Base-by-base conservation (phyloP, 768 basidiomycete genomes). In the Terana coerulea region DNA sequence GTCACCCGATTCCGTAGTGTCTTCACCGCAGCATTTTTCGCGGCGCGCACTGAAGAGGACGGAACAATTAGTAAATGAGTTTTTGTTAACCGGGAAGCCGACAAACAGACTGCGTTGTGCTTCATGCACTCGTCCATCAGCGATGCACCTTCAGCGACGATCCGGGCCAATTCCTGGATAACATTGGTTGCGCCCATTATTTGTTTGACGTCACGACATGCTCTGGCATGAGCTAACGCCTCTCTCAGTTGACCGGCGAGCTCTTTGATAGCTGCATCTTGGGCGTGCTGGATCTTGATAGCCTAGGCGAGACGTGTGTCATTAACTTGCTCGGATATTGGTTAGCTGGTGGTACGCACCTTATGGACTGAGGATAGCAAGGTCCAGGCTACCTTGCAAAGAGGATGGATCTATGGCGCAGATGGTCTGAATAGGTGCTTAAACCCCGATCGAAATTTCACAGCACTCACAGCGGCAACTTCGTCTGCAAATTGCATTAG, bases 331-430 rank as follows among this genome's bases (percentile, higher is more conserved):
- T 28, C 24, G 31, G 29, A 41, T 5, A 22, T n/a, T n/a, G n/a
- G n/a, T 22, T 14, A 11, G 26, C 37, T 4, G 3, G 21, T 2
- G 9, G 17, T 3, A 17, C 35, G 10, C 10, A 47, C 54, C 36
- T 55, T 55, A 24, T 51, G 47, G 9, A 55, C 54, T 6, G 54
- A 42, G 7, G 42, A 44, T 17, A 55, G 24, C 4, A 55, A 26
- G 17, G 42, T 55, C 54, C 54, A 55, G 12, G 54, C 54, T 6
- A 41, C 49, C 43, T 55, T 55, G 43, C 41, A 44, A 15, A 46
- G 36, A 7, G 54, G 49, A 26, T 55, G 49, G 1, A 51, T 46
- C 54, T 55, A 31, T 17, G 17, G 14, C n/a, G n/a, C n/a, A n/a
- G n/a, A n/a, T n/a, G n/a, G n/a, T n/a, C n/a, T n/a, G n/a, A n/a